Conservation (phyloP, 306 rosid genomes). For the Quercus mongolica region DNA sequence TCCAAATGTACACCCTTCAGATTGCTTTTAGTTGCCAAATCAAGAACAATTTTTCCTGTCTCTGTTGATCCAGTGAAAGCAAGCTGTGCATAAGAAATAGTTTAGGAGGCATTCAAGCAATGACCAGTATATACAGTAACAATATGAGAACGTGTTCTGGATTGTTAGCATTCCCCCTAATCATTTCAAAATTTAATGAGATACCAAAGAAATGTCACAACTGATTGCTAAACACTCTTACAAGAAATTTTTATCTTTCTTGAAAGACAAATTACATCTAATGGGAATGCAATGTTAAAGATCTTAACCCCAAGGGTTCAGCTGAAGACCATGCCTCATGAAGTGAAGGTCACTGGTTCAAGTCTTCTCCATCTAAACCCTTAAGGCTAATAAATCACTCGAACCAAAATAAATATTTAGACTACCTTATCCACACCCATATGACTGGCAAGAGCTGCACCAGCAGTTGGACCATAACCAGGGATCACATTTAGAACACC, state of each 20-base stretch:
- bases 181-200: not conserved
- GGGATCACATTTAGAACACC: slow-evolving; percentile 84
- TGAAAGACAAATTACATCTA: not conserved
- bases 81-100: slow-evolving; percentile 46
- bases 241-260: not conserved
- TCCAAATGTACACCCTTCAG: slow-evolving; percentile 80
- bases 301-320: no score
- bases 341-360: no score
- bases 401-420: no score
- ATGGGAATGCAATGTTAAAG: not conserved
- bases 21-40: slow-evolving; percentile 81
- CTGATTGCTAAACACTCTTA: not conserved
- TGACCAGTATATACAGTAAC: not conserved
- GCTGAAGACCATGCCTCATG: no score
- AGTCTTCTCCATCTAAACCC: no score
- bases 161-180: not conserved
- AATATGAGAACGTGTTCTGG: not conserved
- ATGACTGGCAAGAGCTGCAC: slow-evolving; percentile 92
- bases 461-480: slow-evolving; percentile 94
- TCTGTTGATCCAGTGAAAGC: slow-evolving; percentile 95
- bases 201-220: not conserved
- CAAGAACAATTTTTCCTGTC: slow-evolving; percentile 68
- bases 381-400: no score
- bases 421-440: slow-evolving; percentile 92
- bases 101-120: not conserved